Conservation (phyloP, 352 stramenopile genomes). For the Thalassiosira mediterranea region DNA sequence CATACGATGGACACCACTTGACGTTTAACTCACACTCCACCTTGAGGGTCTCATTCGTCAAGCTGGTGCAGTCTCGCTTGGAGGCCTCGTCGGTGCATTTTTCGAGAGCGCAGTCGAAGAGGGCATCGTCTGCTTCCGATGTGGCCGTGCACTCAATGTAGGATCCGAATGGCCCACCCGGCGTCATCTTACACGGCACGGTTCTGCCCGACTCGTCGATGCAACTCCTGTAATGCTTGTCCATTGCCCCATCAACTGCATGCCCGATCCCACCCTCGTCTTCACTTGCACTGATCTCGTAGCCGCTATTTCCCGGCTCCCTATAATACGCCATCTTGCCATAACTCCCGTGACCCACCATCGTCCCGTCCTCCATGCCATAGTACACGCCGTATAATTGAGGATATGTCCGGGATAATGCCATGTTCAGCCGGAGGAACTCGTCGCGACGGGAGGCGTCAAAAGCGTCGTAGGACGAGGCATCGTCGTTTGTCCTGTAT, state of each 20-base stretch:
- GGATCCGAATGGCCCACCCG: constrained; percentile 23
- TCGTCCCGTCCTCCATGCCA: constrained; percentile 50
- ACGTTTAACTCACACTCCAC: constrained; percentile 18
- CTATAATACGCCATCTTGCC: constrained; percentile 21
- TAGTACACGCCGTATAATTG: constrained; percentile 36
- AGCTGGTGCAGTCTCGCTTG: constrained; percentile 3
- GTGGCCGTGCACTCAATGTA: no score
- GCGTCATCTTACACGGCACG: constrained; percentile 16
- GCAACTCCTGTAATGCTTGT: constrained; percentile 43
- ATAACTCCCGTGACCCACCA: constrained; percentile 19
- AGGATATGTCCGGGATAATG: constrained; percentile 7
- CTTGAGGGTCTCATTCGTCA: not conserved
- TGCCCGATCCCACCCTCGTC: no score
- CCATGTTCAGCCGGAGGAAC: constrained; percentile 6
- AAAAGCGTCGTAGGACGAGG: no score
- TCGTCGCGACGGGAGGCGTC: constrained; percentile 33
- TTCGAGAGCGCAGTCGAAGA: constrained; percentile 16
- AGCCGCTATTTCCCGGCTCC: constrained; percentile 47
- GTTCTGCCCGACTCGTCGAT: constrained; percentile 19
- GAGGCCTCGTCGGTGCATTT: constrained; percentile 28
- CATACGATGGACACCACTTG: constrained; percentile 16
- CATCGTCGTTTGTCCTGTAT: constrained; percentile 27
- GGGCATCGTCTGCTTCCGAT: no score
- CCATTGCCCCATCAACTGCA: constrained; percentile 17
- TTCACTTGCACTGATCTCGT: no score